A percentile compares a stretch with the other conserved stretches of the same genome.
Conservation (phyloP, 306 rosid species). For the Cucurbita argyrosperma region DNA sequence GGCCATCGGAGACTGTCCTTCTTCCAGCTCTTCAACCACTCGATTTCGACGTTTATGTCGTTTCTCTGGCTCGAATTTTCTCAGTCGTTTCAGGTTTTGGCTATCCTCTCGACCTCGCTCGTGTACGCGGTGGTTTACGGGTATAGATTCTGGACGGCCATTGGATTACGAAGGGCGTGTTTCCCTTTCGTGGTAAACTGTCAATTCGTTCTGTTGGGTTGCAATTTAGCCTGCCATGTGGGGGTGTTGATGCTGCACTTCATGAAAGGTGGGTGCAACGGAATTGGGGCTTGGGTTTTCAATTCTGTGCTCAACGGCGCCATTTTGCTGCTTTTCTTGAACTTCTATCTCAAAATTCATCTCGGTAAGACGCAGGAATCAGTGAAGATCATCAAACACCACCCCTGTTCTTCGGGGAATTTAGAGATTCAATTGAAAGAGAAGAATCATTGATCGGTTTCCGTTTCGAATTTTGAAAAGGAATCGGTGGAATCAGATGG, state of each 20-base stretch:
- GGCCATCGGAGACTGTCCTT: slow-evolving; percentile 32
- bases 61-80: slow-evolving; percentile 84
- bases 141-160: slow-evolving; percentile 52
- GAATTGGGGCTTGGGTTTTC: slow-evolving; percentile 73
- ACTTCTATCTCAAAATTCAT: slow-evolving; percentile 41
- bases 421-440: neutral
- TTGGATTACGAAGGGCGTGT: slow-evolving; percentile 45
- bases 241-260: slow-evolving; percentile 57
- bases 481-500: no score
- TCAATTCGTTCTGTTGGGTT: slow-evolving; percentile 44
- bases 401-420: neutral
- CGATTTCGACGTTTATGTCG: slow-evolving; percentile 39
- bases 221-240: slow-evolving; percentile 56
- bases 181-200: slow-evolving; percentile 48
- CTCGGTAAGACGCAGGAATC: slow-evolving; percentile 6
- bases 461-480: no score
- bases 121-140: slow-evolving; percentile 48
- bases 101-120: slow-evolving; percentile 52
- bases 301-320: slow-evolving; percentile 54
- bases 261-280: slow-evolving; percentile 62
- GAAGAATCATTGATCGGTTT: neutral
- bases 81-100: slow-evolving; percentile 69
- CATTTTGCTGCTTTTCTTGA: slow-evolving; percentile 36
- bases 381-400: neutral
- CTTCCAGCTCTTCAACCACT: slow-evolving; percentile 62